These are phyloP conservation scores for Polychaeton citri DNA, from an alignment of 2,329 filamentous ascomycete genomes.

Conservation along the genomic window DNA sequence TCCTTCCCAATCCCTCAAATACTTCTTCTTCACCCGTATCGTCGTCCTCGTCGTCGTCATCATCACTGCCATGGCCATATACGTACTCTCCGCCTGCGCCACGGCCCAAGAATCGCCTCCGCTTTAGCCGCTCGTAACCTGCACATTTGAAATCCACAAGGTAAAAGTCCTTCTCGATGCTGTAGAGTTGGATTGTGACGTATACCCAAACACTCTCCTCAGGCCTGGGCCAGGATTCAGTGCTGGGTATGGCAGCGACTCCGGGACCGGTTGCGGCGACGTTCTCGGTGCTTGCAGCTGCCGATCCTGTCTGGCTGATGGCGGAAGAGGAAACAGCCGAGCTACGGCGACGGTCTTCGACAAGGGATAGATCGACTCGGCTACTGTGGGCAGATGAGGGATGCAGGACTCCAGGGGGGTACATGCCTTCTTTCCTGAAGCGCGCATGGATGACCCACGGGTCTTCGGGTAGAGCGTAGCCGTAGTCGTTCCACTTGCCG, in stretches of 20 bases:
- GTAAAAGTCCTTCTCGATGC: conserved; percentile 83
- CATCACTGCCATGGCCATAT: conserved; percentile 8
- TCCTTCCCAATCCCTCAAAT: conserved; percentile 35
- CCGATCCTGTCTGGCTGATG: conserved; percentile 10
- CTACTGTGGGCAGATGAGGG: conserved; percentile 37
- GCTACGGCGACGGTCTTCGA: conserved; percentile 12
- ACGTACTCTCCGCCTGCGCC: conserved; percentile 9
- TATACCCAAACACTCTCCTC: conserved; percentile 77
- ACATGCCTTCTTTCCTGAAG: conserved; percentile 71
- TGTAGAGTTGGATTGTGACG: conserved; percentile 90
- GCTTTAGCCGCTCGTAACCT: conserved; percentile 72
- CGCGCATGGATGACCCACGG: conserved; percentile 90
- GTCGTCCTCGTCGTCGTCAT: conserved; percentile 14
- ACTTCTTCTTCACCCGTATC: conserved; percentile 22
- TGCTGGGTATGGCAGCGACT: conserved; percentile 1
- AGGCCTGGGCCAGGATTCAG: conserved; percentile 21
- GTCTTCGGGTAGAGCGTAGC: conserved; percentile 80
- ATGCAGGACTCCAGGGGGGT: conserved; percentile 36
- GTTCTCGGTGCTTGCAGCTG: conserved; percentile 15
- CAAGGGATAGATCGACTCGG: conserved; percentile 29
- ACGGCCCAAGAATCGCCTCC: conserved; percentile 25
- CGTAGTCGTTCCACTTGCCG: conserved; percentile 37
- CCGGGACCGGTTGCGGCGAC: conserved; percentile 9
- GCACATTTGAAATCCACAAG: conserved; percentile 98
- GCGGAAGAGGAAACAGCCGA: conserved; percentile 12